These are phyloP conservation scores for Aspergillus egyptiacus DNA, from an alignment of 495 filamentous ascomycete species.

Conservation along the genomic window DNA sequence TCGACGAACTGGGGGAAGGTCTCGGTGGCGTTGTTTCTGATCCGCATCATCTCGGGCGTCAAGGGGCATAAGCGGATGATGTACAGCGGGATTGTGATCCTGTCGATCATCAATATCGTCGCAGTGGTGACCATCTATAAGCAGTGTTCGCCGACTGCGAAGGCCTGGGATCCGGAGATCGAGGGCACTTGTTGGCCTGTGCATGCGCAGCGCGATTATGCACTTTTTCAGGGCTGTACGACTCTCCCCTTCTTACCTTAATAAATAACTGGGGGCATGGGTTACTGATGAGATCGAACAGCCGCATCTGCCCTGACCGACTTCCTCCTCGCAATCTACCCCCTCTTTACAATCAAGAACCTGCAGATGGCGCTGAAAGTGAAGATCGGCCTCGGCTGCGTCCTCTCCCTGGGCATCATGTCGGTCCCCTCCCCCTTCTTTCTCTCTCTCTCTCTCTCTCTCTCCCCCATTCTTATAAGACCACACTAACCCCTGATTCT, in stretches of 20 bases:
- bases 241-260: not conserved
- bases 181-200: slow-evolving; percentile 8
- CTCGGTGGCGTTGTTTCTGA: slow-evolving; percentile 11
- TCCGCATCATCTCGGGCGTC: slow-evolving; percentile 9
- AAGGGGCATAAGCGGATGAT: slow-evolving; percentile 8
- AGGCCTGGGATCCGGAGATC: slow-evolving; percentile 4
- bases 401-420: slow-evolving; percentile 14
- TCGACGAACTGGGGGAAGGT: slow-evolving; percentile 15
- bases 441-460: not conserved
- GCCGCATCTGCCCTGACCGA: slow-evolving; percentile 10
- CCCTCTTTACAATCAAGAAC: slow-evolving; percentile 8
- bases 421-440: not conserved
- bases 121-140: slow-evolving; percentile 11
- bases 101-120: slow-evolving; percentile 5
- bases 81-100: slow-evolving; percentile 1
- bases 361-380: slow-evolving; percentile 11
- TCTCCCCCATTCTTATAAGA: not conserved
- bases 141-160: slow-evolving; percentile 8
- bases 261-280: not conserved
- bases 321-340: slow-evolving; percentile 11
- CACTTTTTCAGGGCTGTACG: slow-evolving; percentile 12
- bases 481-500: not conserved
- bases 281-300: too few relatives aligned
- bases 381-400: slow-evolving; percentile 7
- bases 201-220: slow-evolving; percentile 9